phyloP scores from a whole-genome alignment of 2,329 filamentous ascomycete species.

The Paecilomyces formosus region DNA sequence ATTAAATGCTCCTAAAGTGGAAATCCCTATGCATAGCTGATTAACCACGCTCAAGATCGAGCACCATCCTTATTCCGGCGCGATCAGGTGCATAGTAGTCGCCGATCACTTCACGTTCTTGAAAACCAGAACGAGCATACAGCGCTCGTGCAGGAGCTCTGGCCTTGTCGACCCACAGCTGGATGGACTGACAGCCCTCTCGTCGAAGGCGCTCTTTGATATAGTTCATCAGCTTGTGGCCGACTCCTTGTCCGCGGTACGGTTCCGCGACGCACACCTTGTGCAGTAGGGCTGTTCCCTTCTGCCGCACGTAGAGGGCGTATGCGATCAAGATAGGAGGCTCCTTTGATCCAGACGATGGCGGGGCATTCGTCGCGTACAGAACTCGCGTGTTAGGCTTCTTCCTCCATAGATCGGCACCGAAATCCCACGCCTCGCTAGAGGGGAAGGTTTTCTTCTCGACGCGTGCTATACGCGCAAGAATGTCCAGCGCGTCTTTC shows the following conservation, averaged over 20 bases:
- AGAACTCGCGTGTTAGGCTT: conserved; percentile 43
- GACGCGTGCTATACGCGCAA: conserved; percentile 29
- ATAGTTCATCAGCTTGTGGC: conserved; percentile 36
- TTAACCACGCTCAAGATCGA: conserved; percentile 23
- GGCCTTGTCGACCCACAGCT: conserved; percentile 46
- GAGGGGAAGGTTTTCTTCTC: conserved; percentile 46
- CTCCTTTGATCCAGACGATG: conserved; percentile 3
- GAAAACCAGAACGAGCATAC: conserved; percentile 41
- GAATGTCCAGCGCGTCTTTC: conserved; percentile 26
- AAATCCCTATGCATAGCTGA: conserved; percentile 1
- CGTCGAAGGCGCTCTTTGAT: conserved; percentile 36
- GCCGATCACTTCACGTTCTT: conserved; percentile 36
- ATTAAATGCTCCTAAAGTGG: not conserved
- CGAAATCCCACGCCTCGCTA: conserved; percentile 45
- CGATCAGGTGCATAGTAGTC: conserved; percentile 46
- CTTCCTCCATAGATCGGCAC: conserved; percentile 36
- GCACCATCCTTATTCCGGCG: conserved; percentile 38
- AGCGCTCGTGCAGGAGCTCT: conserved; percentile 37
- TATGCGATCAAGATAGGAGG: conserved; percentile 35
- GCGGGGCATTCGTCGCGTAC: conserved; percentile 18
- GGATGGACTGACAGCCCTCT: conserved; percentile 42
- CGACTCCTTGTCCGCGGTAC: conserved; percentile 42
- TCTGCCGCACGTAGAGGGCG: conserved; percentile 39
- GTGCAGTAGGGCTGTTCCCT: conserved; percentile 41
- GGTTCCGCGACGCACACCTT: conserved; percentile 45